Percentiles rank a stretch among this genome's conserved stretches.
Evolutionary conservation across 345 rosid species (phyloP).

Genomic region (Raphanus raphanistrum): DNA sequence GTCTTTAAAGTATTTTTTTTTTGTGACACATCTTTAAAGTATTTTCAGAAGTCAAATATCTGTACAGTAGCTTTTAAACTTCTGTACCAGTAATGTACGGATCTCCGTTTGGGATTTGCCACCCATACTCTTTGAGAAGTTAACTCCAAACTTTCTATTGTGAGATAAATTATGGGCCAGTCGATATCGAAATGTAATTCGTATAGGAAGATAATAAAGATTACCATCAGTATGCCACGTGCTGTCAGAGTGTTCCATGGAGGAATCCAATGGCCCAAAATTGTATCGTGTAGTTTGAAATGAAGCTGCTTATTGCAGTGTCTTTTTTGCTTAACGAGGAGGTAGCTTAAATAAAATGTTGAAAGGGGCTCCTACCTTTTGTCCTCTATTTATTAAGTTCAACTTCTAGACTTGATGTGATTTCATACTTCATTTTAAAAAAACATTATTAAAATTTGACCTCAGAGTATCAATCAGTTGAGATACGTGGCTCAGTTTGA

Average conservation of each 20-base stretch:
- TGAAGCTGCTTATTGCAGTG: neutral
- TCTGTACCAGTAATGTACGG: neutral
- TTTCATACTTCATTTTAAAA: neutral
- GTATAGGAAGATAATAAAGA: neutral
- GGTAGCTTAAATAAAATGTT: conserved; percentile 16
- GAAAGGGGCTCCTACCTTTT: conserved; percentile 5
- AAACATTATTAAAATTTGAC: neutral
- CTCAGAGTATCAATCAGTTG: neutral
- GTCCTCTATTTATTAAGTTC: neutral
- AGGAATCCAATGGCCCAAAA: neutral
- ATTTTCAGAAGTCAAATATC: neutral
- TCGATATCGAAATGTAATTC: neutral
- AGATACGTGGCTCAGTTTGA: conserved; percentile 7
- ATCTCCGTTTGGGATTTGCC: neutral
- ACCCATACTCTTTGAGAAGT: neutral
- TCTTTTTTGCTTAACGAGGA: conserved; percentile 24
- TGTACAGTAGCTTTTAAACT: neutral
- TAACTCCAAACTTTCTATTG: neutral
- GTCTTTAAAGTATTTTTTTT: neutral
- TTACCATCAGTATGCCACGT: conserved; percentile 8
- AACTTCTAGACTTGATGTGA: neutral
- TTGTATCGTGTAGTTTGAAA: conserved; percentile 14
- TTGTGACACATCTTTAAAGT: too few species aligned
- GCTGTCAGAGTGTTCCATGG: neutral
- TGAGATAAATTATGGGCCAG: too few species aligned